Evolutionary conservation across 257 asterid genomes (phyloP).

Genomic region (Solanum dulcamara): DNA sequence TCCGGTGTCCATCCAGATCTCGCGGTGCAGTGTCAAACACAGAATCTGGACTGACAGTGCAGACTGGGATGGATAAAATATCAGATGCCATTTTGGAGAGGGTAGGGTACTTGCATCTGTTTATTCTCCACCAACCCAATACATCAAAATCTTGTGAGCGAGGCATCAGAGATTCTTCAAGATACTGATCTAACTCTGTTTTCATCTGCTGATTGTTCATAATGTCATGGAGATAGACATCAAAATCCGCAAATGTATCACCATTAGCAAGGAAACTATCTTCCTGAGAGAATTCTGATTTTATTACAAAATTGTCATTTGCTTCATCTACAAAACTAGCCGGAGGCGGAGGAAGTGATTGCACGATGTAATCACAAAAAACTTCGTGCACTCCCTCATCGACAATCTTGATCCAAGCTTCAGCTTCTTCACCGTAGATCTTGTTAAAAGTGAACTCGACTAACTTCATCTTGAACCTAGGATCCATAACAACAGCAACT

Average conservation of each 20-base stretch:
- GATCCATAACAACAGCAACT: constrained; percentile 65
- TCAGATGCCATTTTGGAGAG: constrained; percentile 69
- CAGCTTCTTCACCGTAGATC: constrained; percentile 39
- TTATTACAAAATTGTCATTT: constrained; percentile 11
- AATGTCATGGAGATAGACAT: constrained; percentile 35
- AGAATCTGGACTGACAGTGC: constrained; percentile 34
- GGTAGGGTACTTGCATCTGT: constrained; percentile 43
- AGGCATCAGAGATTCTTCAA: constrained; percentile 48
- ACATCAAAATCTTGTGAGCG: constrained; percentile 68
- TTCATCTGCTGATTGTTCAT: constrained; percentile 28
- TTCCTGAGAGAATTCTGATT: constrained; percentile 25
- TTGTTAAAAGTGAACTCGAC: constrained; percentile 39
- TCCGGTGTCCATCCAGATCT: constrained; percentile 28
- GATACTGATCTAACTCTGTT: constrained; percentile 54
- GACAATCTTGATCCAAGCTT: constrained; percentile 29
- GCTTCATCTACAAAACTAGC: constrained; percentile 24
- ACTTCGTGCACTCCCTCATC: constrained; percentile 43
- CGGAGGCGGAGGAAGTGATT: constrained; percentile 21
- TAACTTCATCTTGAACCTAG: constrained; percentile 55
- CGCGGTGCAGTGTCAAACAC: constrained; percentile 44
- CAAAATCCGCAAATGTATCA: constrained; percentile 38
- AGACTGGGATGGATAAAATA: constrained; percentile 59
- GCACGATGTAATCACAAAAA: constrained; percentile 27
- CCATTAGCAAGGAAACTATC: constrained; percentile 20
- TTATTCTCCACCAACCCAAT: constrained; percentile 77